These are phyloP conservation scores for Penicillium lividum DNA, from an alignment of 495 filamentous ascomycete species.

Conservation along the genomic window DNA sequence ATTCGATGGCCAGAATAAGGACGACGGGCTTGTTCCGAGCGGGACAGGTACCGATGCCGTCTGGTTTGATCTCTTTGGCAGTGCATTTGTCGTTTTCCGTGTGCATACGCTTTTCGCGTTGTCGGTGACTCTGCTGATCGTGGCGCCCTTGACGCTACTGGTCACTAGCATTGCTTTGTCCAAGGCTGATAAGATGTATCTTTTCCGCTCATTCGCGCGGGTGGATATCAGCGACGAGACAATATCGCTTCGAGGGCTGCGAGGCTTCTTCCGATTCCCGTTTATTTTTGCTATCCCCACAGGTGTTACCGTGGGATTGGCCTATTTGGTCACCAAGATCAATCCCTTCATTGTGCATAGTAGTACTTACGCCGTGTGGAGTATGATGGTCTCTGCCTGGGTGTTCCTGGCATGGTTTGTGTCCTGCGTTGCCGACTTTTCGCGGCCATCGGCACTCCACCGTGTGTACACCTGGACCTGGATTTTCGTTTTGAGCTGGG, in stretches of 20 bases:
- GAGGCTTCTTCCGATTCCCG: constrained; percentile 82
- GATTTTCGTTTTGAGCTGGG: constrained; percentile 75
- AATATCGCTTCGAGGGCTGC: constrained; percentile 70
- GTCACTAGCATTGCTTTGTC: constrained; percentile 65
- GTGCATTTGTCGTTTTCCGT: constrained; percentile 72
- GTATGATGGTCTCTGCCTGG: constrained; percentile 83
- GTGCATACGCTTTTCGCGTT: constrained; percentile 84
- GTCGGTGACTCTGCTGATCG: constrained; percentile 78
- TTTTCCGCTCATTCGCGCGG: constrained; percentile 66
- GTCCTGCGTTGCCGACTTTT: constrained; percentile 75
- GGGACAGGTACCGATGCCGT: constrained; percentile 71
- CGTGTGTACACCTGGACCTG: constrained; percentile 79
- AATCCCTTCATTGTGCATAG: constrained; percentile 89
- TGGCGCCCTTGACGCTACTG: constrained; percentile 70
- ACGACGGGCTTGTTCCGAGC: constrained; percentile 65
- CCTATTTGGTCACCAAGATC: constrained; percentile 73
- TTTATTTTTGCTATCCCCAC: constrained; percentile 71
- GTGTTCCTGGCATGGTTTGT: constrained; percentile 81
- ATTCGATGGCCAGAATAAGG: constrained; percentile 62
- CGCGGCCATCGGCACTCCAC: constrained; percentile 84
- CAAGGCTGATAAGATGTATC: constrained; percentile 74
- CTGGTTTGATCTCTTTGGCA: constrained; percentile 94
- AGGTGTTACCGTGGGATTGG: constrained; percentile 67
- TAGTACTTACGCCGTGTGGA: constrained; percentile 80
- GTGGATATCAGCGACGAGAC: constrained; percentile 58